phyloP scores from a whole-genome alignment of 2,329 filamentous ascomycete genomes.

The Alternaria brassicae region DNA sequence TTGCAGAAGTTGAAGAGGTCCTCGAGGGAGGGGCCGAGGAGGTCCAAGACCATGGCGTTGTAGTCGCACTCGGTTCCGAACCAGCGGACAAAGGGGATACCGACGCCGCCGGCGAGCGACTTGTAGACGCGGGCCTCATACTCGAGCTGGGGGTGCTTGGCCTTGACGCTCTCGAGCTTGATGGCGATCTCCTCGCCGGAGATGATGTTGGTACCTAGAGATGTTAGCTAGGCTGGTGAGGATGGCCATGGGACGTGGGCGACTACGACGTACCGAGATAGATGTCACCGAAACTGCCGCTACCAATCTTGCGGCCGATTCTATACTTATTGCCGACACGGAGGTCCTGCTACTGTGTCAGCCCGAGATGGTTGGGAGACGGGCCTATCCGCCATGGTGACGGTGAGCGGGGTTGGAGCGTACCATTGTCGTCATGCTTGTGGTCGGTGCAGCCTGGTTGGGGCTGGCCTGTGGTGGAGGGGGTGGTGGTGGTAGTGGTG shows the following conservation, averaged over 20 bases:
- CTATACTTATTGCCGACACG: constrained; percentile 99
- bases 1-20: constrained; percentile 99
- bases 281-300: constrained; percentile 96
- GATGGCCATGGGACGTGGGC: not conserved
- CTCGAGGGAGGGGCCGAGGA: constrained; percentile 93
- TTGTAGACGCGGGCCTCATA: constrained; percentile 96
- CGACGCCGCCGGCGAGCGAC: constrained; percentile 90
- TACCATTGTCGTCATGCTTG: constrained; percentile 70
- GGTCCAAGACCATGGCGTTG: constrained; percentile 99
- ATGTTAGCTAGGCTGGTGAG: constrained; percentile 27
- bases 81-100: constrained; percentile 98
- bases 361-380: constrained; percentile 24
- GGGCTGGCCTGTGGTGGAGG: constrained; percentile 41
- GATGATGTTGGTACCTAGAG: constrained; percentile 93
- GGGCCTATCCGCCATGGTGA: constrained; percentile 20
- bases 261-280: constrained; percentile 71
- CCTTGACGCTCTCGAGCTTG: constrained; percentile 99
- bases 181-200: constrained; percentile 99
- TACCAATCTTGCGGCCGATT: constrained; percentile 98
- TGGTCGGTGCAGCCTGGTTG: constrained; percentile 40
- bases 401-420: constrained; percentile 49
- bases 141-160: constrained; percentile 98
- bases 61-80: constrained; percentile 99
- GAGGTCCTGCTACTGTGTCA: constrained; percentile 73
- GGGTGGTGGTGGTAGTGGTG: constrained; percentile 20